phyloP scores from a whole-genome alignment of 2,329 filamentous ascomycete species.

The Spiromastix sp. region DNA sequence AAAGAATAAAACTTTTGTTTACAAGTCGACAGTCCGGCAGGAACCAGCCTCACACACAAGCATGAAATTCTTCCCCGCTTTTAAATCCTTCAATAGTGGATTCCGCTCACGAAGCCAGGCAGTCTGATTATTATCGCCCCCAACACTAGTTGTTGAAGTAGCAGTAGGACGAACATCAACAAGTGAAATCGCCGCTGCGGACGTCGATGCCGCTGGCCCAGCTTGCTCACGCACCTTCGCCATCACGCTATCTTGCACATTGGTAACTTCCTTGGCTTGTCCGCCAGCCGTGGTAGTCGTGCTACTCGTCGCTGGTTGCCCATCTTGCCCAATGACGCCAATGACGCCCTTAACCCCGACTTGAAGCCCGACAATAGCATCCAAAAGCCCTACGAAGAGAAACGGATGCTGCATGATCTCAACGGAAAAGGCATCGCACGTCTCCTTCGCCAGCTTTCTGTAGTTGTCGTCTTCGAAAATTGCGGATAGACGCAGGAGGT shows the following conservation, averaged over 20 bases:
- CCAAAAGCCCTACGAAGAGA: conserved; percentile 73
- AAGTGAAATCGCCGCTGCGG: conserved; percentile 22
- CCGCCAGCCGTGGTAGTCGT: conserved; percentile 11
- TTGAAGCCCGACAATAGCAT: conserved; percentile 61
- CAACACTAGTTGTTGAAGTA: conserved; percentile 22
- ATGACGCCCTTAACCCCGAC: conserved; percentile 56
- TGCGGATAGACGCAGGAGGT: conserved; percentile 69
- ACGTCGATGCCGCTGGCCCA: conserved; percentile 22
- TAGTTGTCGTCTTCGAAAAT: conserved; percentile 59
- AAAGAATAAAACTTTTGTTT: not conserved
- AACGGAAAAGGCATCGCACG: conserved; percentile 75
- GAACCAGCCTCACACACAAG: conserved; percentile 28
- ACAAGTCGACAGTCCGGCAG: conserved; percentile 27
- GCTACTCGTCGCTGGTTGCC: conserved; percentile 13
- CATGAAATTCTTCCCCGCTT: conserved; percentile 27
- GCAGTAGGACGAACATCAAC: conserved; percentile 19
- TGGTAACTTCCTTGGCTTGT: conserved; percentile 7
- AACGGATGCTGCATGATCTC: conserved; percentile 91
- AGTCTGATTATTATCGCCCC: conserved; percentile 25
- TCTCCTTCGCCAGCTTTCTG: conserved; percentile 56
- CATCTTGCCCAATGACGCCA: conserved; percentile 38
- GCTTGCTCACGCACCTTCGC: conserved; percentile 25
- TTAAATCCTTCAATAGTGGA: conserved; percentile 26
- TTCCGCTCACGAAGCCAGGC: conserved; percentile 31
- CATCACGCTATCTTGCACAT: conserved; percentile 19